A percentile compares a stretch with the other conserved stretches of the same genome.
Conservation (phyloP, 1,284 basidiomycete species). For the Mycosarcoma mackinlayi region DNA sequence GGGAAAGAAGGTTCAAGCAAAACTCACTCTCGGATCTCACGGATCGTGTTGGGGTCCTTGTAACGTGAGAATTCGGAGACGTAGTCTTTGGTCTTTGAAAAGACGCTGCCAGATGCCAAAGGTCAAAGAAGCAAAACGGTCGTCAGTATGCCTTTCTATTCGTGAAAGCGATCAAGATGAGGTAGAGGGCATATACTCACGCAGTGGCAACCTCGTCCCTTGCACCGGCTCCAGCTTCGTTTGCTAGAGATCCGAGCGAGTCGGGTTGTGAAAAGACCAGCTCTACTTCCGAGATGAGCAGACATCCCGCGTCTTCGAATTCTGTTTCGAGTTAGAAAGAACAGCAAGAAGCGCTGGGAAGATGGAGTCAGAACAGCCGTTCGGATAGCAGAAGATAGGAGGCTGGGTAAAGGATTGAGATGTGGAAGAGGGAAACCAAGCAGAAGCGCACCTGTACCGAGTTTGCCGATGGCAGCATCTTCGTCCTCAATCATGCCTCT, state of each 20-base stretch:
- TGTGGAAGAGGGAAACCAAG: no score
- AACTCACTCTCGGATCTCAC: slow-evolving; percentile 86
- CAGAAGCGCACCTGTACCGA: slow-evolving; percentile 24
- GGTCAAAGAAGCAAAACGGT: no score
- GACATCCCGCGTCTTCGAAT: slow-evolving; percentile 88
- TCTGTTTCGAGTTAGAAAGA: slow-evolving; percentile 70
- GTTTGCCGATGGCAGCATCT: slow-evolving; percentile 54
- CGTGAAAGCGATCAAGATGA: not conserved
- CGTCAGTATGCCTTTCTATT: not conserved
- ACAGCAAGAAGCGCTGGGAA: not conserved
- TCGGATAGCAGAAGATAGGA: not conserved
- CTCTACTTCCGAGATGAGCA: slow-evolving; percentile 90
- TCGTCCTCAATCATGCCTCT: slow-evolving; percentile 53
- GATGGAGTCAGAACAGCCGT: not conserved
- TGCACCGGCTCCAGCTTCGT: slow-evolving; percentile 71
- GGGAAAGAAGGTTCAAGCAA: not conserved
- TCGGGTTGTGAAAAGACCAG: slow-evolving; percentile 82
- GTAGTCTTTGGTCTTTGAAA: slow-evolving; percentile 90
- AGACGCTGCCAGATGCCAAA: no score
- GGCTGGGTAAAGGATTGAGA: no score
- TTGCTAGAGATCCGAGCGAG: slow-evolving; percentile 69
- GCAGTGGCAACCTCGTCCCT: slow-evolving; percentile 83
- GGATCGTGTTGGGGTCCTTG: slow-evolving; percentile 84
- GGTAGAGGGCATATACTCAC: slow-evolving; percentile 8
- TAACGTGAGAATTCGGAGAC: slow-evolving; percentile 90